Percentiles rank a stretch among this genome's conserved stretches.
These are phyloP conservation scores for Cicer judaicum DNA, from an alignment of 306 rosid species.

Conservation along the genomic window DNA sequence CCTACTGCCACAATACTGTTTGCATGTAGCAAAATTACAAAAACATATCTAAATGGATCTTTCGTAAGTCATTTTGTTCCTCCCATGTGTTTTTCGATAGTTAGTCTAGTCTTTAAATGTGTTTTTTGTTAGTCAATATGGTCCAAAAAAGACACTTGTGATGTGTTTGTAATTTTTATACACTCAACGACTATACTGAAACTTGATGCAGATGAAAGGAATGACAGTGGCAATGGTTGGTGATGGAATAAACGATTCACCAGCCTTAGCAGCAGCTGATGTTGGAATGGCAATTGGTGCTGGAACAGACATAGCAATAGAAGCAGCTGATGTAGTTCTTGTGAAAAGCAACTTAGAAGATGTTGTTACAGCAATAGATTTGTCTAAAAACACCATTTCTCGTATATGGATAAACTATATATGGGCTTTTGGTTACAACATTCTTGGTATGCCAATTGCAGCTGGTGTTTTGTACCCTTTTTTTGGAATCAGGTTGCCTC, in stretches of 20 bases:
- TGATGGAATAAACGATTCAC: slow-evolving; percentile 93
- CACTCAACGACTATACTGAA: slow-evolving; percentile 18
- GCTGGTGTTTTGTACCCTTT: slow-evolving; percentile 90
- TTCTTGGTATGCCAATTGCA: slow-evolving; percentile 91
- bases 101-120: too few relatives aligned
- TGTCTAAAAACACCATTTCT: slow-evolving; percentile 80
- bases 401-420: slow-evolving; percentile 84
- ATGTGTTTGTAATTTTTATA: too few relatives aligned
- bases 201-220: slow-evolving; percentile 74
- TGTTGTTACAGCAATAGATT: slow-evolving; percentile 91
- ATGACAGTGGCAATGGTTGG: slow-evolving; percentile 87
- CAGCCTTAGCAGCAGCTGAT: slow-evolving; percentile 91
- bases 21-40: too few relatives aligned
- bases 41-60: too few relatives aligned
- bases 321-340: slow-evolving; percentile 93
- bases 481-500: slow-evolving; percentile 79
- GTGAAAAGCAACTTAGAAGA: slow-evolving; percentile 86
- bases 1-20: too few relatives aligned
- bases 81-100: too few relatives aligned
- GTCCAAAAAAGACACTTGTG: too few relatives aligned
- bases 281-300: slow-evolving; percentile 98
- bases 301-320: slow-evolving; percentile 91
- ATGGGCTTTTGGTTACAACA: slow-evolving; percentile 96
- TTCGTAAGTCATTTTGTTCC: too few relatives aligned
- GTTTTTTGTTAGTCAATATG: too few relatives aligned